Evolutionary conservation across 441 rosid species (phyloP).

Genomic region (Melastoma candidum): DNA sequence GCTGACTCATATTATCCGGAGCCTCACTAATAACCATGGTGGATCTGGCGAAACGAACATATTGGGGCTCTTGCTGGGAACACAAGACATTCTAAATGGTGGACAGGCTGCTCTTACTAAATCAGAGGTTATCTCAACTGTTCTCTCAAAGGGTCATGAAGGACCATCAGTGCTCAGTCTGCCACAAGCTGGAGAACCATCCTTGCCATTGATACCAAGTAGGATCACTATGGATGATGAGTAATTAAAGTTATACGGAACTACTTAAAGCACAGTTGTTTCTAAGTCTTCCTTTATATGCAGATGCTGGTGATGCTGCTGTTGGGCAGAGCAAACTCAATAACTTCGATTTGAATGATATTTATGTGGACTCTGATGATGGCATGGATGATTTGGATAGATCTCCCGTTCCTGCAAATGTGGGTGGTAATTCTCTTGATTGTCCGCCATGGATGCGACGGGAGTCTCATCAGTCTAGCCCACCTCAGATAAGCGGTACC

Average conservation of each 20-base stretch:
- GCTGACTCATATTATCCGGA: conserved; percentile 60
- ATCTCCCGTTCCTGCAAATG: conserved; percentile 50
- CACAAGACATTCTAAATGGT: conserved; percentile 38
- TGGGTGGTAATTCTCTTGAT: conserved; percentile 57
- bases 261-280: conserved; percentile 18
- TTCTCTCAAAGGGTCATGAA: conserved; percentile 33
- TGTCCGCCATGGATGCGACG: conserved; percentile 74
- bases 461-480: conserved; percentile 85
- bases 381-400: conserved; percentile 66
- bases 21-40: conserved; percentile 50
- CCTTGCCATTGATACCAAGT: conserved; percentile 32
- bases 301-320: conserved; percentile 26
- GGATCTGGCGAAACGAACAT: conserved; percentile 50
- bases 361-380: conserved; percentile 72
- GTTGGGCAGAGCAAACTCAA: conserved; percentile 47
- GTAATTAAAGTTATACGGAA: conserved; percentile 8
- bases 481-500: conserved; percentile 83
- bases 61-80: conserved; percentile 49
- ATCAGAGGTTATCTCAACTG: conserved; percentile 33
- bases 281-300: conserved; percentile 19
- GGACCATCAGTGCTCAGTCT: conserved; percentile 32
- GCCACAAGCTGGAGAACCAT: conserved; percentile 28
- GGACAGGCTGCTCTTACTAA: conserved; percentile 28
- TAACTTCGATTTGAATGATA: conserved; percentile 87
- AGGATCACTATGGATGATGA: conserved; percentile 17